Evolutionary conservation across 2,329 filamentous ascomycete species (phyloP).

Genomic region (Fusarium staphyleae): DNA sequence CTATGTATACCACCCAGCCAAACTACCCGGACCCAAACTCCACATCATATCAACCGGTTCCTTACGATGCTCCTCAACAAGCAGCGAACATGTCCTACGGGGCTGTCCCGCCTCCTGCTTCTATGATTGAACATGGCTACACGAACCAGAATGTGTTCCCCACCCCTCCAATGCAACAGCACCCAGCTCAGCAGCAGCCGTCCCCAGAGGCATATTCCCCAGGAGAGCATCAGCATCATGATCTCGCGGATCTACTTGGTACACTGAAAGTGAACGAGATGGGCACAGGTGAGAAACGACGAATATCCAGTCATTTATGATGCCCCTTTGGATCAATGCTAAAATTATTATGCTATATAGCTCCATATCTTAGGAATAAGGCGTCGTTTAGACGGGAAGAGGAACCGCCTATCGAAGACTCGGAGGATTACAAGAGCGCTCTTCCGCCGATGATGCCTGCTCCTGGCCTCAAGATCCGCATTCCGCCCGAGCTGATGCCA

Average conservation of each 20-base stretch:
- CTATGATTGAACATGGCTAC: constrained; percentile 61
- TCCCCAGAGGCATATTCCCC: constrained; percentile 62
- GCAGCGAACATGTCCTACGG: constrained; percentile 62
- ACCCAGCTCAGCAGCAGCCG: constrained; percentile 40
- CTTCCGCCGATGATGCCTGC: constrained; percentile 73
- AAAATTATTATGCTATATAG: constrained; percentile 51
- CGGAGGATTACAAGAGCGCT: constrained; percentile 75
- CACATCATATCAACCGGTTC: constrained; percentile 55
- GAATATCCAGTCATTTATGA: neutral
- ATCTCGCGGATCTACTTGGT: constrained; percentile 81
- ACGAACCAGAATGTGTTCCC: constrained; percentile 59
- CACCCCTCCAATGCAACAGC: constrained; percentile 55
- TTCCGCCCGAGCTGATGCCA: constrained; percentile 93
- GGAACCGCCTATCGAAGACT: constrained; percentile 71
- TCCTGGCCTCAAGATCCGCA: constrained; percentile 80
- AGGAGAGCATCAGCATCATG: constrained; percentile 72
- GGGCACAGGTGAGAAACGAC: constrained; percentile 72
- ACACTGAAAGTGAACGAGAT: constrained; percentile 86
- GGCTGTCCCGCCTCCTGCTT: constrained; percentile 57
- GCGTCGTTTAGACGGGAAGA: constrained; percentile 59
- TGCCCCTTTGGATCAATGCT: neutral
- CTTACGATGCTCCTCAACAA: constrained; percentile 55
- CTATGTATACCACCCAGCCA: constrained; percentile 57
- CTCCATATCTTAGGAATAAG: constrained; percentile 82
- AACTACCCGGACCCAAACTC: constrained; percentile 56